These are phyloP conservation scores for Vitis riparia DNA, from an alignment of 164 flowering plant species.

Conservation along the genomic window DNA sequence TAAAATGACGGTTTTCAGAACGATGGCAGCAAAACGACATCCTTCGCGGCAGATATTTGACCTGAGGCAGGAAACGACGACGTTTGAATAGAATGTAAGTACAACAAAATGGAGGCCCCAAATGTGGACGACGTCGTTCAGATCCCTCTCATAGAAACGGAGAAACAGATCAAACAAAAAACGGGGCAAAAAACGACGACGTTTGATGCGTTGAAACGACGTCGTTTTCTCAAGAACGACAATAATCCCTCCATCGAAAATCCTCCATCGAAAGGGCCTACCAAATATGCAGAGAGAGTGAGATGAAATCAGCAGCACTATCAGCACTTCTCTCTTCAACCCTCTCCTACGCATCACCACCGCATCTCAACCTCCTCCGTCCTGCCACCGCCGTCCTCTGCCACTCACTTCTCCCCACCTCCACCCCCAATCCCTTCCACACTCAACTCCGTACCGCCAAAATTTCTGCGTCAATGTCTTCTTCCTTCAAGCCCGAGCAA, in stretches of 20 bases:
- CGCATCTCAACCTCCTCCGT: not conserved
- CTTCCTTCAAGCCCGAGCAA: constrained; percentile 50
- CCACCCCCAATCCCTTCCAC: not conserved
- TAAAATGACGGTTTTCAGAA: too few relatives aligned
- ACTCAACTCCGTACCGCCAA: not conserved
- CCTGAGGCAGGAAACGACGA: too few relatives aligned
- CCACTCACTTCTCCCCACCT: not conserved
- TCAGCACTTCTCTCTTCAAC: not conserved
- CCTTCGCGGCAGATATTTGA: too few relatives aligned
- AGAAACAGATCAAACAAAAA: too few relatives aligned
- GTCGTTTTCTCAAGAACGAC: not conserved
- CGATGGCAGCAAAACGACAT: too few relatives aligned
- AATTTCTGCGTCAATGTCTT: constrained; percentile 29
- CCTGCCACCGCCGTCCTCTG: too few relatives aligned
- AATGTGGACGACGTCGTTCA: too few relatives aligned
- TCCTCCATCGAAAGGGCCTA: not conserved
- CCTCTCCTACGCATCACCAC: constrained; percentile 3
- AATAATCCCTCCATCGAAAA: not conserved
- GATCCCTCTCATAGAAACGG: too few relatives aligned
- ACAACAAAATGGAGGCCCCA: too few relatives aligned
- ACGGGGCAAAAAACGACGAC: too few relatives aligned
- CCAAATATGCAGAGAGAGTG: not conserved
- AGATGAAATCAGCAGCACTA: constrained; percentile 28
- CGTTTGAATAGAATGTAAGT: too few relatives aligned
- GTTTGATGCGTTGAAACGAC: not conserved